These are phyloP conservation scores for Talaromyces atroroseus DNA, from an alignment of 2,329 filamentous ascomycete species.

Conservation along the genomic window DNA sequence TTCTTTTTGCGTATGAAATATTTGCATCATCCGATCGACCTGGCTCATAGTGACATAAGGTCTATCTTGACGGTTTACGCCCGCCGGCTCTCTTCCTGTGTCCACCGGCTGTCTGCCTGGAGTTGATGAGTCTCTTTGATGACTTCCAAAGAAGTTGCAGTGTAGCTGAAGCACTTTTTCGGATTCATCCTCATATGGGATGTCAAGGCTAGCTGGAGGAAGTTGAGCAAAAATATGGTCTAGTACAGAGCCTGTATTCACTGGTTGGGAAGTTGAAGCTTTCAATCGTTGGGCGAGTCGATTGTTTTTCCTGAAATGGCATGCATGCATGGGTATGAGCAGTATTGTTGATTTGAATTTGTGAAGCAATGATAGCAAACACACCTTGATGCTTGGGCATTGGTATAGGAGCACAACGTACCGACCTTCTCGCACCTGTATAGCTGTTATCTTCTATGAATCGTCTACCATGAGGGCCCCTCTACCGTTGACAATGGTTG, in stretches of 20 bases:
- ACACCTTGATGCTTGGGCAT: background rate
- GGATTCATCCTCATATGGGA: conserved; percentile 6
- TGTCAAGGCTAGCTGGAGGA: background rate
- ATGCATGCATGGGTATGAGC: background rate
- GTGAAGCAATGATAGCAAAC: background rate
- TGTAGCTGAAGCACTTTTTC: conserved; percentile 7
- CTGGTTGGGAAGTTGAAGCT: background rate
- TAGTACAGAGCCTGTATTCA: background rate
- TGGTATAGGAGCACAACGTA: conserved; percentile 1
- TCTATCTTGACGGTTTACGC: background rate
- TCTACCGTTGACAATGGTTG: conserved; percentile 9
- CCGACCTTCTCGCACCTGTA: conserved; percentile 8
- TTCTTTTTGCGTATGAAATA: background rate
- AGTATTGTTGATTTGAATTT: background rate
- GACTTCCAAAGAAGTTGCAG: background rate
- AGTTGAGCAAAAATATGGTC: background rate
- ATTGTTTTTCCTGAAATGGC: background rate
- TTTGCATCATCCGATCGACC: conserved; percentile 3
- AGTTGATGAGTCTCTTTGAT: background rate
- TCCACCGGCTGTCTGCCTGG: background rate
- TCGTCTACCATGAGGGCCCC: background rate
- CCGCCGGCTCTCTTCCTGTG: background rate
- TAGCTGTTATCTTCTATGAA: background rate
- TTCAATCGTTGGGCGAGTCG: background rate
- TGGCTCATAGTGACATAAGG: background rate